These are phyloP conservation scores for Maudiozyma turicensis DNA, from an alignment of 805 yeast species.

Conservation along the genomic window DNA sequence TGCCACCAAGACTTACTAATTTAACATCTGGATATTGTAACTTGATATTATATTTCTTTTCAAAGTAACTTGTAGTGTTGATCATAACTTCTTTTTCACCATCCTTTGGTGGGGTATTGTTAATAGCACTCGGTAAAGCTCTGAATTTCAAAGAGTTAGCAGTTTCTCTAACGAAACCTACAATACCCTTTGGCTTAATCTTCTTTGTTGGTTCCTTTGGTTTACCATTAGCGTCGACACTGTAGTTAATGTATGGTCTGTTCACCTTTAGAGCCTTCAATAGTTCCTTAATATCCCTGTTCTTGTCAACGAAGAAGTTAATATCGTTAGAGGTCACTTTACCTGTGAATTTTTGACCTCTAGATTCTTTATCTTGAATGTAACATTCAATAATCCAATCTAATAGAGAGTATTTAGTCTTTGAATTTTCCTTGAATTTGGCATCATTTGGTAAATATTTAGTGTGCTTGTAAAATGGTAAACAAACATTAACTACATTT, in stretches of 20 bases:
- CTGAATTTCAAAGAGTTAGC: constrained; percentile 13
- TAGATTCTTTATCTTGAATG: neutral
- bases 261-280: constrained; percentile 15
- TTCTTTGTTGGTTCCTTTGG: constrained; percentile 12
- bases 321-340: constrained; percentile 10
- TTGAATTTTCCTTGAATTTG: constrained; percentile 10
- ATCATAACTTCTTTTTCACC: constrained; percentile 9
- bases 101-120: constrained; percentile 3
- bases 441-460: constrained; percentile 18
- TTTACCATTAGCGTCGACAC: constrained; percentile 15
- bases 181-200: constrained; percentile 9
- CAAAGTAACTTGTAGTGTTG: constrained; percentile 11
- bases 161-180: constrained; percentile 16
- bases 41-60: constrained; percentile 12
- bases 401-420: constrained; percentile 9
- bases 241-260: constrained; percentile 17
- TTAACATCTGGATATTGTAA: constrained; percentile 15
- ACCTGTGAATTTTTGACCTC: neutral
- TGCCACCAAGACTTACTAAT: constrained; percentile 14
- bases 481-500: constrained; percentile 13
- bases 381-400: constrained; percentile 19
- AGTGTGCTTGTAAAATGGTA: constrained; percentile 15
- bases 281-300: constrained; percentile 10
- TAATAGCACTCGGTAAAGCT: constrained; percentile 7
- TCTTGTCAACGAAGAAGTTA: constrained; percentile 12